Base-by-base conservation (phyloP, 2,329 filamentous ascomycete species). In the Domatiomyces catenatus region DNA sequence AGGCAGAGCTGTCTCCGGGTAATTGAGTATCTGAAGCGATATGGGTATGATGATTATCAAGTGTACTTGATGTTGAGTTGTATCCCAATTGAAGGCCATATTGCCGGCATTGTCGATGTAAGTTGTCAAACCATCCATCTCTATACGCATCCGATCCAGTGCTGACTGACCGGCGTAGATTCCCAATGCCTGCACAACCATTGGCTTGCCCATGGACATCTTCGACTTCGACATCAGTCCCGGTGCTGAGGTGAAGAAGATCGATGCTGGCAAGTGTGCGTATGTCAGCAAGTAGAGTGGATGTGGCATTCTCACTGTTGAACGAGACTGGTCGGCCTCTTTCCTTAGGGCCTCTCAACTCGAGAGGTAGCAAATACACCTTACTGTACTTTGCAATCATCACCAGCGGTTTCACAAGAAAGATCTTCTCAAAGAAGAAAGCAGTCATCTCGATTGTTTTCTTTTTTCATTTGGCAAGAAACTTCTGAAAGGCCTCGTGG, bases 151-250 rank as follows among this genome's bases (percentile, higher is more conserved):
- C n/a, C n/a, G n/a, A n/a, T n/a, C n/a, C n/a, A n/a, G n/a, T n/a
- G n/a, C n/a, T n/a, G n/a, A n/a, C 32, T 39, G 12, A 39, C 32
- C 32, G 15, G 22, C 6, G 22, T 44, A 67, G 65, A 86, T 94
- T 47, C 88, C 88, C 0, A 94, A 94, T 63, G 86, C 84, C 0
- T 94, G 89, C 63, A 94, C 88, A 3, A 94, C 89, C 0, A 71
- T 94, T 52, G 88, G 87, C 0, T 64, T 94, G 49, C 89, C 89
- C 1, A 86, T 94, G 74, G 89, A 94, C 67, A 93, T 95, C 49
- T 95, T 95, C 61, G 86, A 92, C 62, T 94, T 95, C 66, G 88
- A 94, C 63, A 90, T 94, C 58, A 77, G 80, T 46, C 86, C 87
- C 0, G 54, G 44, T 7, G 54, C 54, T 1, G 72, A 74, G 5